Conservation (phyloP, 805 yeast species). For the Metschnikowia rubicola region DNA sequence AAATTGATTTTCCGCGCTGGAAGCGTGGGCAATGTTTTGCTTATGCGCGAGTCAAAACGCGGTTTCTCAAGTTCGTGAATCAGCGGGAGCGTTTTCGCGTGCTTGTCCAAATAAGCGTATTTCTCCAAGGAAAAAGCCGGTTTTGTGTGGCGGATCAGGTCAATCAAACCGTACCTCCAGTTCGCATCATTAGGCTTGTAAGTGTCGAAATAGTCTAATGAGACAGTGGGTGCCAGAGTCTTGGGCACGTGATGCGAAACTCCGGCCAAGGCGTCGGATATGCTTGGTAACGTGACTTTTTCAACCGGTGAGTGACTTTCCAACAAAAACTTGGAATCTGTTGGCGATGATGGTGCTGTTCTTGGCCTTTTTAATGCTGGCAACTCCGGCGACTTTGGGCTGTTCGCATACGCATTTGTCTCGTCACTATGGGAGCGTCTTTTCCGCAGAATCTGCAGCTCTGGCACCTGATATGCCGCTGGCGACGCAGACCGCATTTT, state of each 20-base stretch:
- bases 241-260: not conserved
- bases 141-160: conserved; percentile 28
- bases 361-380: conserved; percentile 7
- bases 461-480: conserved; percentile 3
- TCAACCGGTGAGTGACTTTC: not conserved
- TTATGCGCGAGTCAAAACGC: conserved; percentile 36
- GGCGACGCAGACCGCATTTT: conserved; percentile 12
- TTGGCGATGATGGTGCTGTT: conserved; percentile 17
- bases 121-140: conserved; percentile 8
- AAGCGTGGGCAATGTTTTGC: conserved; percentile 21
- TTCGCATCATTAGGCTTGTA: conserved; percentile 44
- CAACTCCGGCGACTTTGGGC: not conserved
- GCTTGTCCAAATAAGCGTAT: conserved; percentile 2
- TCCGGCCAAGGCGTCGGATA: conserved; percentile 18
- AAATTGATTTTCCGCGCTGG: conserved; percentile 41
- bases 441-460: conserved; percentile 8
- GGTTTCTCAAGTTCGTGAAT: conserved; percentile 22
- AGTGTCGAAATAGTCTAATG: conserved; percentile 43
- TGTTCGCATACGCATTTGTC: not conserved
- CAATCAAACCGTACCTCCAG: conserved; percentile 41
- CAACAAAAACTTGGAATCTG: not conserved
- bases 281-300: conserved; percentile 31
- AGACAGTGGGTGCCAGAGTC: conserved; percentile 32
- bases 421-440: conserved; percentile 31
- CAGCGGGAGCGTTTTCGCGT: conserved; percentile 10